Evolutionary conservation across 805 yeast genomes (phyloP).

Genomic region (Candida hispaniensis): DNA sequence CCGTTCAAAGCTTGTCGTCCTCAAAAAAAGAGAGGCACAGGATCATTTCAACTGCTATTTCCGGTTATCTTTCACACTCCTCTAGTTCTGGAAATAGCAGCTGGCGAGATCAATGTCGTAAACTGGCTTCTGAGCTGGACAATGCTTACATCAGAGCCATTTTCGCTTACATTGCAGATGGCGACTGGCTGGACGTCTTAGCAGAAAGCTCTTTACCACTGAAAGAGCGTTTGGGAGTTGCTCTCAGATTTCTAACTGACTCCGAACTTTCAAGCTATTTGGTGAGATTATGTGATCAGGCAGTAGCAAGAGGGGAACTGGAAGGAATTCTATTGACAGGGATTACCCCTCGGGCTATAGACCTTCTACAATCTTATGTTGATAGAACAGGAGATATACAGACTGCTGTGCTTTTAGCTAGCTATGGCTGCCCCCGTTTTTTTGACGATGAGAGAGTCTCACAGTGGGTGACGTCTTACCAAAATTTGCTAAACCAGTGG

Average conservation of each 20-base stretch:
- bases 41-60: conserved; percentile 85
- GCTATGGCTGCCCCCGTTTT: conserved; percentile 77
- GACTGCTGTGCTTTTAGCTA: conserved; percentile 72
- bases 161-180: conserved; percentile 87
- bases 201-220: conserved; percentile 84
- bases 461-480: conserved; percentile 62
- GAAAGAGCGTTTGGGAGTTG: conserved; percentile 82
- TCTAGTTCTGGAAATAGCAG: conserved; percentile 49
- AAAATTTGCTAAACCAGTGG: conserved; percentile 69
- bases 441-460: conserved; percentile 63
- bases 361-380: conserved; percentile 73
- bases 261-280: conserved; percentile 60
- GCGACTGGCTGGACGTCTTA: conserved; percentile 92
- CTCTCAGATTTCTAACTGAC: conserved; percentile 74
- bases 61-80: conserved; percentile 70
- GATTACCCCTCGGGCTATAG: conserved; percentile 74
- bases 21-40: conserved; percentile 60
- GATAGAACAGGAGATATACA: conserved; percentile 86
- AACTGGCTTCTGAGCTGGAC: conserved; percentile 75
- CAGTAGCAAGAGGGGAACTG: conserved; percentile 67
- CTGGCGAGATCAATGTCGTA: conserved; percentile 90
- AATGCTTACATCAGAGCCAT: conserved; percentile 85
- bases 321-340: conserved; percentile 90
- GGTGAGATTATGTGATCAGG: conserved; percentile 57
- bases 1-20: conserved; percentile 67